A percentile compares a stretch with the other conserved stretches of the same genome.
These are phyloP conservation scores for Quercus parvula DNA, from an alignment of 306 rosid genomes.

Conservation along the genomic window DNA sequence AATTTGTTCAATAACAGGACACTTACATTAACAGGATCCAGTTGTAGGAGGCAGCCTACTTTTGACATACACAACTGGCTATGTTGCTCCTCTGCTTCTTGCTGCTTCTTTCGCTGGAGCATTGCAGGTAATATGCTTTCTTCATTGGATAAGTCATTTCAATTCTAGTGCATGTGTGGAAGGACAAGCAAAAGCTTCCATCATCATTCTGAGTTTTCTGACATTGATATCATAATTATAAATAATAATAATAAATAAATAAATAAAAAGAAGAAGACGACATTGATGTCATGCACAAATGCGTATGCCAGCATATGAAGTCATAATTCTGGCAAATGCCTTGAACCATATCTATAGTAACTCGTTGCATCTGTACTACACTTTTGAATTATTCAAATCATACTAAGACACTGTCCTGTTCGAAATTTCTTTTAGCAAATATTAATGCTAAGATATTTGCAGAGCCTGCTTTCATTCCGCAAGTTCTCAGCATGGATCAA, in stretches of 20 bases:
- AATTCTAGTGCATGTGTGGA: neutral
- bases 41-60: constrained; percentile 83
- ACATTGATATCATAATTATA: neutral
- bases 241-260: too few species aligned
- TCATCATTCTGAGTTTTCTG: neutral
- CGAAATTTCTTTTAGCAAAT: neutral
- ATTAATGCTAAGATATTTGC: constrained; percentile 16
- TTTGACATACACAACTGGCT: constrained; percentile 90
- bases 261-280: too few species aligned
- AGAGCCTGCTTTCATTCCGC: constrained; percentile 89
- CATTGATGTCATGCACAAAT: too few species aligned
- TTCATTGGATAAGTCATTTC: neutral
- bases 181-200: neutral
- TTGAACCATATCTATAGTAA: neutral
- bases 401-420: neutral
- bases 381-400: neutral
- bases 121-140: constrained; percentile 53
- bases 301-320: too few species aligned
- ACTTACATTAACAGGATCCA: constrained; percentile 62
- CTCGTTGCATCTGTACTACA: neutral
- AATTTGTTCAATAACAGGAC: neutral
- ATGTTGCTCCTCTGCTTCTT: constrained; percentile 78
- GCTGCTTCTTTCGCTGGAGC: constrained; percentile 98
- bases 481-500: constrained; percentile 93
- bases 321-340: neutral